Conservation (phyloP, 768 basidiomycete species). For the Lactifluus piperatus region DNA sequence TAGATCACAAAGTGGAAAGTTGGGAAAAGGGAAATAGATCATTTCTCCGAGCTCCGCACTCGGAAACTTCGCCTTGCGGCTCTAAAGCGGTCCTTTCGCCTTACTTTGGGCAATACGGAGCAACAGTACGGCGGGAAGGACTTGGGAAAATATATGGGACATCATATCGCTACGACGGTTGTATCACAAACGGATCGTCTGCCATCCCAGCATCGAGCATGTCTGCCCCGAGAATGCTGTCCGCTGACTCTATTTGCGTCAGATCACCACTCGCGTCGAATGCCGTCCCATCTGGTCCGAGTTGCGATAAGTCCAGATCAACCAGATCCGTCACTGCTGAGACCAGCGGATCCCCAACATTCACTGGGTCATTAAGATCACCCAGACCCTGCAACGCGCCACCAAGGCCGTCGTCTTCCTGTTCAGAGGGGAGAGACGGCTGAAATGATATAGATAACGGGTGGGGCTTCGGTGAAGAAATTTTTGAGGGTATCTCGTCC, state of each 20-base stretch:
- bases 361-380: slow-evolving; percentile 35
- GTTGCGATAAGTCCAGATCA: slow-evolving; percentile 51
- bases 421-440: slow-evolving; percentile 32
- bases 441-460: slow-evolving; percentile 46
- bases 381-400: slow-evolving; percentile 51
- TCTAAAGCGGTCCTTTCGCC: too few relatives aligned
- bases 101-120: neutral
- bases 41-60: too few relatives aligned
- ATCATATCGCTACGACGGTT: neutral
- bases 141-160: neutral
- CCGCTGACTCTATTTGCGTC: slow-evolving; percentile 44
- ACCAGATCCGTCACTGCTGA: slow-evolving; percentile 28
- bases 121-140: neutral
- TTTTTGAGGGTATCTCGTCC: slow-evolving; percentile 48
- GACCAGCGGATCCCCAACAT: slow-evolving; percentile 21
- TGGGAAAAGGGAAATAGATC: too few relatives aligned
- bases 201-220: slow-evolving; percentile 44
- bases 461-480: slow-evolving; percentile 61
- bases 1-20: too few relatives aligned
- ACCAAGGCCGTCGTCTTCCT: slow-evolving; percentile 31
- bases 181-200: slow-evolving; percentile 48
- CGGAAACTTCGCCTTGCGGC: too few relatives aligned
- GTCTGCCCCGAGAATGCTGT: slow-evolving; percentile 49
- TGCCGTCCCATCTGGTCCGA: slow-evolving; percentile 57
- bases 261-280: slow-evolving; percentile 47